Percentiles rank a stretch among this genome's conserved stretches.
Evolutionary conservation across 495 filamentous ascomycete genomes (phyloP).

Genomic region (Neurospora intermedia): DNA sequence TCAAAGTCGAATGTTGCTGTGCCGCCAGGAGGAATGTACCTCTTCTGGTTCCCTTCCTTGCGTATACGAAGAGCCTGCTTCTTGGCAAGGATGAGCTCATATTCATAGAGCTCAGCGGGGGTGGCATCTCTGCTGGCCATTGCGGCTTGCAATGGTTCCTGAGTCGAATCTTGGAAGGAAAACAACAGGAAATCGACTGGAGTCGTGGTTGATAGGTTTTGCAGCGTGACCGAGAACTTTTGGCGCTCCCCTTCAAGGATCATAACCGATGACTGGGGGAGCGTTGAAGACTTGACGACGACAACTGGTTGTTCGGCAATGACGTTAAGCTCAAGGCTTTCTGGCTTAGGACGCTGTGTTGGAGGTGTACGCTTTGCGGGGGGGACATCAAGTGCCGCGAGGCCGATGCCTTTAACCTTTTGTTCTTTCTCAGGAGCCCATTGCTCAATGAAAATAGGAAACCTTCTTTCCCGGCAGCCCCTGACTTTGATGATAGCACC

Average conservation of each 20-base stretch:
- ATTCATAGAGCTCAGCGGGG: constrained; percentile 70
- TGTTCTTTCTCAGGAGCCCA: constrained; percentile 61
- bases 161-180: constrained; percentile 82
- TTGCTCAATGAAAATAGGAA: constrained; percentile 67
- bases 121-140: constrained; percentile 65
- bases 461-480: constrained; percentile 69
- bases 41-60: constrained; percentile 38
- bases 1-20: constrained; percentile 71
- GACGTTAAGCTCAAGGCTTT: constrained; percentile 52
- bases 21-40: constrained; percentile 56
- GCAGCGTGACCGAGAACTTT: constrained; percentile 66
- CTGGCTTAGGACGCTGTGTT: constrained; percentile 30
- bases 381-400: constrained; percentile 45
- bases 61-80: constrained; percentile 63
- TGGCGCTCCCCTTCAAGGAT: constrained; percentile 77
- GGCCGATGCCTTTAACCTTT: constrained; percentile 66
- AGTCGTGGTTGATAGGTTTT: constrained; percentile 59
- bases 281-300: constrained; percentile 59
- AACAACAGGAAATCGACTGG: constrained; percentile 77
- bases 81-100: constrained; percentile 63
- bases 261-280: constrained; percentile 83
- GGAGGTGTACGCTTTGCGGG: constrained; percentile 20
- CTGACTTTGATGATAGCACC: constrained; percentile 72
- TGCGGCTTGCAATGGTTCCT: constrained; percentile 61
- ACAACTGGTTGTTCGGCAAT: constrained; percentile 69